Evolutionary conservation across 257 asterid genomes (phyloP).

Genomic region (Solanum sitiens): DNA sequence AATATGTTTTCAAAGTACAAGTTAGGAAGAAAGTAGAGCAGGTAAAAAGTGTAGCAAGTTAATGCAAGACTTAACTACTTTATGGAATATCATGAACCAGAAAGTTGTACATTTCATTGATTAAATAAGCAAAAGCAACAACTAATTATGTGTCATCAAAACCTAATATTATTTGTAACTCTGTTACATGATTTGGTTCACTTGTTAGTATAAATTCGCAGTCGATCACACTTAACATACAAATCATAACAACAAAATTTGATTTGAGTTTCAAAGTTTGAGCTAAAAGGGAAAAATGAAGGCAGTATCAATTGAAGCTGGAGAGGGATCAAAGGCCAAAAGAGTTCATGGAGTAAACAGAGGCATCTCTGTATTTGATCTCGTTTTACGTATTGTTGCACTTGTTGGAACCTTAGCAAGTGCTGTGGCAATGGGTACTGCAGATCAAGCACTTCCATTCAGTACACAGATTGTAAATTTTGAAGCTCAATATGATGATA

Average conservation of each 20-base stretch:
- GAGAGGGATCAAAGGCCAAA: slow-evolving; percentile 1
- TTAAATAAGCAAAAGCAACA: neutral
- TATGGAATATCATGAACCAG: neutral
- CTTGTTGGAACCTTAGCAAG: slow-evolving; percentile 53
- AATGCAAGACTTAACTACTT: neutral
- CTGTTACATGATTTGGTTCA: neutral
- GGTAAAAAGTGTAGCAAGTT: neutral
- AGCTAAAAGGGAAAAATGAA: slow-evolving; percentile 17
- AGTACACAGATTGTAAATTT: slow-evolving; percentile 43
- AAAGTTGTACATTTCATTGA: neutral
- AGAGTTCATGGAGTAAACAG: slow-evolving; percentile 7
- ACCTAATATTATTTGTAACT: neutral
- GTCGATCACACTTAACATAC: neutral
- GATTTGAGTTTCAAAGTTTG: neutral
- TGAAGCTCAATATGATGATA: slow-evolving; percentile 59
- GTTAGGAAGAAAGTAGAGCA: neutral
- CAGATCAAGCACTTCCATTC: slow-evolving; percentile 58
- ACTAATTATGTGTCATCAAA: neutral
- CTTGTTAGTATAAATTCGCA: neutral
- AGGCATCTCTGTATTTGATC: slow-evolving; percentile 44
- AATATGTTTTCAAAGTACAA: neutral
- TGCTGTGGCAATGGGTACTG: slow-evolving; percentile 70
- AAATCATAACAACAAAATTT: neutral
- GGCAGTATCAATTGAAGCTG: slow-evolving; percentile 22
- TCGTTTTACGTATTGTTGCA: slow-evolving; percentile 47